A percentile compares a stretch with the other conserved stretches of the same genome.
Conservation (phyloP, 192 early-diverging fungal species). For the Spizellomyces punctatus region DNA sequence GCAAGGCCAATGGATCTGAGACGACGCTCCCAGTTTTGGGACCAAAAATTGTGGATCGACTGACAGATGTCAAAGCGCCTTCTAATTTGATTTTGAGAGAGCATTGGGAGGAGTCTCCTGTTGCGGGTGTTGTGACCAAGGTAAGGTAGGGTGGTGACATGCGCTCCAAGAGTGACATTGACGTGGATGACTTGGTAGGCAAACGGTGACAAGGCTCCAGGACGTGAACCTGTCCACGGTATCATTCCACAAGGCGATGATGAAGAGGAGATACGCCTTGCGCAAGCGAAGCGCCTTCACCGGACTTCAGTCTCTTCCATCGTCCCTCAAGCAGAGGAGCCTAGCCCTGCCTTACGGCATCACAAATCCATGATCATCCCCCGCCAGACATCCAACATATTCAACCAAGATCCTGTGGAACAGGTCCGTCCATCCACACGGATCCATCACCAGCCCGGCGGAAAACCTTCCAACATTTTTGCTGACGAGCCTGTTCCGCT, state of each 20-base stretch:
- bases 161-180: neutral
- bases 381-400: neutral
- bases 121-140: neutral
- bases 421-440: constrained; percentile 20
- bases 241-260: constrained; percentile 3
- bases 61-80: constrained; percentile 9
- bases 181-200: neutral
- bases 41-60: constrained; percentile 37
- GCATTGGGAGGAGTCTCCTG: constrained; percentile 6
- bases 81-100: constrained; percentile 20
- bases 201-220: neutral
- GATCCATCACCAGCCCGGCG: constrained; percentile 22
- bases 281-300: neutral
- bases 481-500: constrained; percentile 27
- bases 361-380: neutral
- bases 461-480: constrained; percentile 45
- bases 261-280: constrained; percentile 3
- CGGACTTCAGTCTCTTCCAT: neutral
- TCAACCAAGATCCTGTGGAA: neutral
- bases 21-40: constrained; percentile 47
- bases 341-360: neutral
- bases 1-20: constrained; percentile 53
- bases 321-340: neutral
- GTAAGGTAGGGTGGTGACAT: neutral
- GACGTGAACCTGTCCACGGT: constrained; percentile 13